Base-by-base conservation (phyloP, 1,284 basidiomycete genomes). In the Neotropicomus parvogracilis region DNA sequence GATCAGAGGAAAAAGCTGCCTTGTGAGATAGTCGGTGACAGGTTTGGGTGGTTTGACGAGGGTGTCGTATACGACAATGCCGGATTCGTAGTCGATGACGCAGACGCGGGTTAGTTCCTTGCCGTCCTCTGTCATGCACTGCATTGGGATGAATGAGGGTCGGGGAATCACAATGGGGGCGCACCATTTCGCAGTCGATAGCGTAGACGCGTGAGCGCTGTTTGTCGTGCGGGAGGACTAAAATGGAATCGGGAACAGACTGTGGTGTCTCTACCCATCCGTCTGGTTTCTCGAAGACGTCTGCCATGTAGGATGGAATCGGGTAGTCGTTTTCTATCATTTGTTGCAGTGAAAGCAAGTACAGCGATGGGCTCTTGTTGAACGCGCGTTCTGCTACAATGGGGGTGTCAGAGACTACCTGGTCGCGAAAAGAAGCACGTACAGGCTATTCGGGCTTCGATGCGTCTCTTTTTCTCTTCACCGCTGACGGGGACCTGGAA, bases 261-360 rank as follows among this genome's bases (percentile, higher is more conserved):
- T 81, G 61, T 1, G 90, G 85, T 0, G 85, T 91, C 69, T 97
- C 90, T 9, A 88, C 70, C 83, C 80, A 88, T 19, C 73, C 81
- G n/a, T 57, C 59, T 26, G 75, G 75, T 64, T 77, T 84, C 59
- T 81, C 70, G 54, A 83, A 87, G 3, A 81, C 70, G 52, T 86
- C 80, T 14, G 82, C 76, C 68, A 90, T 73, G 60, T 93, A 91
- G 3, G 83, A 82, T 14, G 92, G 88, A 46, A 93, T 70, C 0
- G 86, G 86, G 60, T 95, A 97, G 45, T 91, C 89, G 60, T 95
- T 91, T 61, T 93, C 89, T 41, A 87, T 74, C 90, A 97, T 94
- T 62, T 93, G 85, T 49, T 90, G 83, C 9, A 84, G 70, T 0
- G 83, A 80, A 19, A 95, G 74, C 36, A 92, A 63, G 67, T 90